phyloP scores from a whole-genome alignment of 352 stramenopile genomes.

The Pythium sp. region DNA sequence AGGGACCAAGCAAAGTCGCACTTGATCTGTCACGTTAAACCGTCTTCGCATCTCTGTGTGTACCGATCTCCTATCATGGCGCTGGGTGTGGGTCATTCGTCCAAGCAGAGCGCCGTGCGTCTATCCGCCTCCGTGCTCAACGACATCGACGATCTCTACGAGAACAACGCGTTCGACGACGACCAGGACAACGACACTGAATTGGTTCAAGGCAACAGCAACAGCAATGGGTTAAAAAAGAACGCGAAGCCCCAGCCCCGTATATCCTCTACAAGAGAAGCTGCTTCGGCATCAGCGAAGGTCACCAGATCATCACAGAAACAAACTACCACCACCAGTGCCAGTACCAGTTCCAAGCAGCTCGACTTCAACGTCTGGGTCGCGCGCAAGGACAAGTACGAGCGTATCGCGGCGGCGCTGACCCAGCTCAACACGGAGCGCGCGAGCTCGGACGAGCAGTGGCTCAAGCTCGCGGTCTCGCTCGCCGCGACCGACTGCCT shows the following conservation, averaged over 20 bases:
- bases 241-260: background rate
- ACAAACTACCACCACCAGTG: background rate
- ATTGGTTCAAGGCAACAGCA: constrained; percentile 8
- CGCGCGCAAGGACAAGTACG: constrained; percentile 84
- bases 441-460: constrained; percentile 50
- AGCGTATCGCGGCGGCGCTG: constrained; percentile 65
- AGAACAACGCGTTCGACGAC: constrained; percentile 72
- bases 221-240: constrained; percentile 13
- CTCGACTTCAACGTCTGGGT: constrained; percentile 86
- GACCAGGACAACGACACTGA: constrained; percentile 31
- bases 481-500: constrained; percentile 76
- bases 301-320: background rate
- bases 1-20: background rate
- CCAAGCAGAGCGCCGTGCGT: constrained; percentile 26
- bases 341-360: constrained; percentile 13
- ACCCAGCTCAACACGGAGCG: constrained; percentile 63
- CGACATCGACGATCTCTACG: constrained; percentile 73
- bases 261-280: background rate
- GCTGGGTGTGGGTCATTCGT: constrained; percentile 15
- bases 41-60: no score
- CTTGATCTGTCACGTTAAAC: no score
- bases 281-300: background rate
- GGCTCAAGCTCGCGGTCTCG: constrained; percentile 72
- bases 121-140: constrained; percentile 37
- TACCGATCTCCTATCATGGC: constrained; percentile 19